A percentile compares a stretch with the other conserved stretches of the same genome.
phyloP scores from a whole-genome alignment of 257 asterid genomes.

The Echites panduratus region DNA sequence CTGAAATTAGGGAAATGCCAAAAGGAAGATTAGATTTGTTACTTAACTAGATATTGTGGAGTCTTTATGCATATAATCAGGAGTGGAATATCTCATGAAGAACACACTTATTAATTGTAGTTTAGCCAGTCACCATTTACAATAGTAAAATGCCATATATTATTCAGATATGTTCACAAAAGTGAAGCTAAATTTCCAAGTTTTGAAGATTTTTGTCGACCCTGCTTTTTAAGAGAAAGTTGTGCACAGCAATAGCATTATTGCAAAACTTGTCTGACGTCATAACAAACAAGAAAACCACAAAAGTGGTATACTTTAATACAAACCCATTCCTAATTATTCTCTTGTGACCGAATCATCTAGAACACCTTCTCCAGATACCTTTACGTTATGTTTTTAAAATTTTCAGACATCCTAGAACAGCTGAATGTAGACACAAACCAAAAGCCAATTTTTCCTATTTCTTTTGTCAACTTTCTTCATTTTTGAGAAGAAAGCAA shows the following conservation, averaged over 20 bases:
- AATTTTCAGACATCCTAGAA: not conserved
- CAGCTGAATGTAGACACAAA: too few relatives aligned
- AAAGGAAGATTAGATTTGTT: not conserved
- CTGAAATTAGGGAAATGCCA: not conserved
- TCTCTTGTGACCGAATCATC: not conserved
- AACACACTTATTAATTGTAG: not conserved
- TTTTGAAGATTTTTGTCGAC: not conserved
- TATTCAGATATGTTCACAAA: not conserved
- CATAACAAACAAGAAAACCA: not conserved
- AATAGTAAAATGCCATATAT: not conserved
- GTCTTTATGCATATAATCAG: not conserved
- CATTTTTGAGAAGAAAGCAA: not conserved
- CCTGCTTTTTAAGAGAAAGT: not conserved
- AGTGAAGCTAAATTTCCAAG: not conserved
- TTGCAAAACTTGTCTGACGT: not conserved
- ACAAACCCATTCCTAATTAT: not conserved
- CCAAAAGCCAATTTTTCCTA: not conserved
- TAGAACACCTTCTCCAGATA: not conserved
- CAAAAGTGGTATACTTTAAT: not conserved
- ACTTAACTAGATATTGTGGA: not conserved
- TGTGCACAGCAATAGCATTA: not conserved
- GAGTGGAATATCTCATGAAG: not conserved
- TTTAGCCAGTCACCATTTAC: not conserved
- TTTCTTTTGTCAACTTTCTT: not conserved
- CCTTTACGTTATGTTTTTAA: too few relatives aligned